Percentiles rank a stretch among this genome's conserved stretches.
phyloP scores from a whole-genome alignment of 83 land plant species.

The Thuja plicata region DNA sequence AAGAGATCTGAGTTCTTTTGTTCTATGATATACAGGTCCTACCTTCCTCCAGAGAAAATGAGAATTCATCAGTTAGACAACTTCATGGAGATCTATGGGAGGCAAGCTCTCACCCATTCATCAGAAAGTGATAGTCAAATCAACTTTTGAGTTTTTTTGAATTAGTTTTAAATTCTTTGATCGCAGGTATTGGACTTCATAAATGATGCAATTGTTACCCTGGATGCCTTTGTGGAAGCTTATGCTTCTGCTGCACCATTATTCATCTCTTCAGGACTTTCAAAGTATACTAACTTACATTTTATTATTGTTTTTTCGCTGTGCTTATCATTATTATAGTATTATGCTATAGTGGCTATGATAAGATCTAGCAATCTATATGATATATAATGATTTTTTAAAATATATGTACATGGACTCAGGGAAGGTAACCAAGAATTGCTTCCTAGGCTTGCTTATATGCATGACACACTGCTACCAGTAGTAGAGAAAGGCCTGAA shows the following conservation, averaged over 20 bases:
- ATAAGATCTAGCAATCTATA: not conserved
- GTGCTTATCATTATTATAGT: not conserved
- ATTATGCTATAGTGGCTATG: not conserved
- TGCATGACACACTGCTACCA: slow-evolving; percentile 83
- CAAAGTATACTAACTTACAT: not conserved
- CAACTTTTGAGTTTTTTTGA: not conserved
- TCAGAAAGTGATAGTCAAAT: not conserved
- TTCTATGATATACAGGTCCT: slow-evolving; percentile 31
- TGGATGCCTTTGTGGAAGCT: slow-evolving; percentile 75
- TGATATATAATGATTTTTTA: not conserved
- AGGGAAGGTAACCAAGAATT: slow-evolving; percentile 59
- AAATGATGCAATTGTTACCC: slow-evolving; percentile 78
- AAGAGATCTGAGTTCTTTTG: not conserved
- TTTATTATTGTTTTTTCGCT: slow-evolving; percentile 11
- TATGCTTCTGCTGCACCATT: slow-evolving; percentile 74
- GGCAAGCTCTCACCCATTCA: slow-evolving; percentile 24
- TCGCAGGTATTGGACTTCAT: slow-evolving; percentile 85
- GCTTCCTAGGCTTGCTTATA: slow-evolving; percentile 47
- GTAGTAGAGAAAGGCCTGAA: slow-evolving; percentile 51
- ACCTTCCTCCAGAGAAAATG: slow-evolving; percentile 25
- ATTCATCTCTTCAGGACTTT: slow-evolving; percentile 44
- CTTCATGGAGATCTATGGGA: slow-evolving; percentile 54
- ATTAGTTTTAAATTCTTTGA: not conserved
- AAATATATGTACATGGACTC: slow-evolving; percentile 18
- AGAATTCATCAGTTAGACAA: slow-evolving; percentile 13